Evolutionary conservation across 768 basidiomycete species (phyloP).

Genomic region (Gloeophyllum trabeum): DNA sequence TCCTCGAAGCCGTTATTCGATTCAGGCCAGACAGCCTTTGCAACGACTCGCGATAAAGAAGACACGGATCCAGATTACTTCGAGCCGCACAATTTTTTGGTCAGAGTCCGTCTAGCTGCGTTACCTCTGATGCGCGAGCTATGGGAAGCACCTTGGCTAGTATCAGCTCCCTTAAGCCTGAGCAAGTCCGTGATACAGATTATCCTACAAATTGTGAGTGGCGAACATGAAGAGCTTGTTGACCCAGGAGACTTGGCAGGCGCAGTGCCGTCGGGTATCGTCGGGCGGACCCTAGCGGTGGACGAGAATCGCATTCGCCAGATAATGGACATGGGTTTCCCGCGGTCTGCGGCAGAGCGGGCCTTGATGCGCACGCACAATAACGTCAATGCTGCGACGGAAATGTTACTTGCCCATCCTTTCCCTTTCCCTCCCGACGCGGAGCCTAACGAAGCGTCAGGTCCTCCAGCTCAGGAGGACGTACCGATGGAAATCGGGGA

Average conservation of each 20-base stretch:
- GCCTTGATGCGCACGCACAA: slow-evolving; percentile 81
- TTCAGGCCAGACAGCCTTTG: slow-evolving; percentile 67
- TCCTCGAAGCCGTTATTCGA: slow-evolving; percentile 77
- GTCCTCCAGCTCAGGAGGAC: slow-evolving; percentile 4
- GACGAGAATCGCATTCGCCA: slow-evolving; percentile 76
- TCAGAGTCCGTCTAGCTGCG: slow-evolving; percentile 61
- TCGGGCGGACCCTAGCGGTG: slow-evolving; percentile 31
- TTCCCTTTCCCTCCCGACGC: slow-evolving; percentile 67
- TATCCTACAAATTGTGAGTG: slow-evolving; percentile 71
- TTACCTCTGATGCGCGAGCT: slow-evolving; percentile 56
- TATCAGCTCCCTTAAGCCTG: slow-evolving; percentile 61
- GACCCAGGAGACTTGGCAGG: slow-evolving; percentile 28
- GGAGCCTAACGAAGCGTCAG: slow-evolving; percentile 10
- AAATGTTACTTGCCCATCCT: slow-evolving; percentile 75
- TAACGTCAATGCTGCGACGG: slow-evolving; percentile 82
- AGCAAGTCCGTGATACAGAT: slow-evolving; percentile 67
- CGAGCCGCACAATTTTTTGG: slow-evolving; percentile 79
- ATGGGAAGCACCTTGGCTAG: slow-evolving; percentile 83
- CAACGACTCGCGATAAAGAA: slow-evolving; percentile 67
- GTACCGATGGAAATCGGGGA: slow-evolving; percentile 6
- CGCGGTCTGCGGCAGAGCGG: slow-evolving; percentile 74
- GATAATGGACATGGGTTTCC: slow-evolving; percentile 95
- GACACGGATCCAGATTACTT: slow-evolving; percentile 73
- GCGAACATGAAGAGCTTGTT: slow-evolving; percentile 67
- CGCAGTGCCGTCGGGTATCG: slow-evolving; percentile 15